Evolutionary conservation across 495 filamentous ascomycete species (phyloP).

Genomic region (Pyronema domesticum): DNA sequence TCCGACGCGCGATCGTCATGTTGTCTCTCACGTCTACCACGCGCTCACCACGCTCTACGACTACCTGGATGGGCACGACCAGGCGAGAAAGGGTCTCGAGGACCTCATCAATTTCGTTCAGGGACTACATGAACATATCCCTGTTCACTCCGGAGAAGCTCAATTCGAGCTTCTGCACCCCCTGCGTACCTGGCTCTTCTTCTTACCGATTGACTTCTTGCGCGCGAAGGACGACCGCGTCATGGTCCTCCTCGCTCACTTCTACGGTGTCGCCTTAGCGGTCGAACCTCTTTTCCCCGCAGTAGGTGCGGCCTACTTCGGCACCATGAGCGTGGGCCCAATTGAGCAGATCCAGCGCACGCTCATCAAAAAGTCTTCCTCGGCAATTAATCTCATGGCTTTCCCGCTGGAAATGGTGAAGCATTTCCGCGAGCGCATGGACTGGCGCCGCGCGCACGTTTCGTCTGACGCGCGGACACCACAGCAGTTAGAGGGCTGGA

Average conservation of each 20-base stretch:
- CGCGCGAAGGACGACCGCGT: constrained; percentile 43
- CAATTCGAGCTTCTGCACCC: constrained; percentile 77
- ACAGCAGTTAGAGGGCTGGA: neutral
- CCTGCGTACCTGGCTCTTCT: constrained; percentile 84
- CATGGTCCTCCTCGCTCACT: constrained; percentile 71
- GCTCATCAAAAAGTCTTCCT: constrained; percentile 32
- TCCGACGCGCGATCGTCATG: constrained; percentile 45
- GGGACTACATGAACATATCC: constrained; percentile 53
- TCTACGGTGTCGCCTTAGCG: constrained; percentile 70
- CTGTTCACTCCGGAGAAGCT: constrained; percentile 53
- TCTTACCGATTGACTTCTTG: constrained; percentile 60
- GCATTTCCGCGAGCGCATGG: constrained; percentile 44
- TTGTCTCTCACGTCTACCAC: constrained; percentile 44
- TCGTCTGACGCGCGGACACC: neutral
- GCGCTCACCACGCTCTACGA: constrained; percentile 54
- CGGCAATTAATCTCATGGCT: constrained; percentile 40
- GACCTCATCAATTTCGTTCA: constrained; percentile 71
- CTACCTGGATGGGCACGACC: constrained; percentile 51
- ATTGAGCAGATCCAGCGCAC: constrained; percentile 62
- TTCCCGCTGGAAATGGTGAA: constrained; percentile 44
- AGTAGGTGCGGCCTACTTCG: constrained; percentile 71
- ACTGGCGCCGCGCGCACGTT: constrained; percentile 28
- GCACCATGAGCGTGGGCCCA: constrained; percentile 52
- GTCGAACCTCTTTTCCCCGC: constrained; percentile 85
- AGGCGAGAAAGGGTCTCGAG: constrained; percentile 54